These are phyloP conservation scores for Penicillium oxalicum DNA, from an alignment of 2,329 filamentous ascomycete species.

Conservation along the genomic window DNA sequence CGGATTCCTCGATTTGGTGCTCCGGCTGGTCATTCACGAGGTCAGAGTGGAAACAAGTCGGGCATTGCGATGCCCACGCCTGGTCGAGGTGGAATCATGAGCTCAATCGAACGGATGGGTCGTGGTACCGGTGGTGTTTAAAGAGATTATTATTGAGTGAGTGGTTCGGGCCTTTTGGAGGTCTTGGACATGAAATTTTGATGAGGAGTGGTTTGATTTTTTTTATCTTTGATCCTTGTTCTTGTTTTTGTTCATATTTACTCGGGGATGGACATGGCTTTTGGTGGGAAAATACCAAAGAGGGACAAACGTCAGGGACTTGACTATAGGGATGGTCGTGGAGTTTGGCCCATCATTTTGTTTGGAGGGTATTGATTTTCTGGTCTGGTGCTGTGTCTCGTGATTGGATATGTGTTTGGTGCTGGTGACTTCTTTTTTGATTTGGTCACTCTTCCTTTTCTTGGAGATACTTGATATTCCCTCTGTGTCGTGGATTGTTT, in stretches of 20 bases:
- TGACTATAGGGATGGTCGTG: not conserved
- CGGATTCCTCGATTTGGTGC: constrained; percentile 30
- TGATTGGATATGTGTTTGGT: not conserved
- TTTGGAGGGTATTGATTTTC: not conserved
- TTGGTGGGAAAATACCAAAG: too few relatives aligned
- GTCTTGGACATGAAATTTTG: not conserved
- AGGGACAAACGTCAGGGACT: too few relatives aligned
- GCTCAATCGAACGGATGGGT: constrained; percentile 83
- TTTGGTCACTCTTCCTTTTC: too few relatives aligned
- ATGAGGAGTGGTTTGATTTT: not conserved
- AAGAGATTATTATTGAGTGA: too few relatives aligned
- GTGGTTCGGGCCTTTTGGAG: too few relatives aligned
- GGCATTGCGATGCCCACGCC: constrained; percentile 34
- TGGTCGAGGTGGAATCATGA: constrained; percentile 69
- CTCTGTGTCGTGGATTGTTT: too few relatives aligned
- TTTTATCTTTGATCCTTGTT: not conserved
- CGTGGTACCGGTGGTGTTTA: constrained; percentile 33
- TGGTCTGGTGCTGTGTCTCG: not conserved
- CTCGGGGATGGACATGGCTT: too few relatives aligned
- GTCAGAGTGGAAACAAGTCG: constrained; percentile 34
- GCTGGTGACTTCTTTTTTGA: too few relatives aligned
- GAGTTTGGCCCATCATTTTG: not conserved
- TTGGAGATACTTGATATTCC: too few relatives aligned
- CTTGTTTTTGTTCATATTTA: too few relatives aligned
- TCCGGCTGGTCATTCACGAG: constrained; percentile 25